phyloP scores from a whole-genome alignment of 2,329 filamentous ascomycete genomes.

The Beauveria australis region DNA sequence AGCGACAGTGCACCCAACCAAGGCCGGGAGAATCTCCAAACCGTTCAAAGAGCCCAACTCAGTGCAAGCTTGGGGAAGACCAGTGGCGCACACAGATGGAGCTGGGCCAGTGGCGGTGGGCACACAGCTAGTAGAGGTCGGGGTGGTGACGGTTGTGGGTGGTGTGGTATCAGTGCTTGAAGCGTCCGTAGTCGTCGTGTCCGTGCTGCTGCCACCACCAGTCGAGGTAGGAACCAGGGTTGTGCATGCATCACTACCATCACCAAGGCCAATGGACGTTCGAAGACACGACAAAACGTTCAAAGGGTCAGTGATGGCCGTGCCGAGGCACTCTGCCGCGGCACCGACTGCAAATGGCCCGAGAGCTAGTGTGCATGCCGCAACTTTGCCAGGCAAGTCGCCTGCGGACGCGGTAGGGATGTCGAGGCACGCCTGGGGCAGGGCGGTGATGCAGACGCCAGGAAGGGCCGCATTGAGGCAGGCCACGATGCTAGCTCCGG shows the following conservation, averaged over 20 bases:
- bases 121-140: background rate
- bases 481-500: background rate
- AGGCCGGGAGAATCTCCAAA: background rate
- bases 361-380: background rate
- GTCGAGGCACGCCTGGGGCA: background rate
- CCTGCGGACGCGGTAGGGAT: background rate
- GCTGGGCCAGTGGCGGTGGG: background rate
- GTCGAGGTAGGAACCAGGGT: background rate
- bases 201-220: no score
- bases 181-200: no score
- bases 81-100: background rate
- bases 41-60: background rate
- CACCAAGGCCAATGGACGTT: background rate
- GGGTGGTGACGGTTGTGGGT: background rate
- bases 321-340: background rate
- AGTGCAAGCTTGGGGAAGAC: background rate
- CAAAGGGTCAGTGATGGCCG: background rate
- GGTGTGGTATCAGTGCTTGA: background rate
- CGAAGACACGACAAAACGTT: background rate
- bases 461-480: background rate
- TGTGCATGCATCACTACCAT: background rate
- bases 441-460: background rate
- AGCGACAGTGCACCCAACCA: background rate
- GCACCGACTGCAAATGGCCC: background rate
- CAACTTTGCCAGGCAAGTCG: background rate